These are phyloP conservation scores for Tricholomella constricta DNA, from an alignment of 768 basidiomycete species.

Conservation along the genomic window DNA sequence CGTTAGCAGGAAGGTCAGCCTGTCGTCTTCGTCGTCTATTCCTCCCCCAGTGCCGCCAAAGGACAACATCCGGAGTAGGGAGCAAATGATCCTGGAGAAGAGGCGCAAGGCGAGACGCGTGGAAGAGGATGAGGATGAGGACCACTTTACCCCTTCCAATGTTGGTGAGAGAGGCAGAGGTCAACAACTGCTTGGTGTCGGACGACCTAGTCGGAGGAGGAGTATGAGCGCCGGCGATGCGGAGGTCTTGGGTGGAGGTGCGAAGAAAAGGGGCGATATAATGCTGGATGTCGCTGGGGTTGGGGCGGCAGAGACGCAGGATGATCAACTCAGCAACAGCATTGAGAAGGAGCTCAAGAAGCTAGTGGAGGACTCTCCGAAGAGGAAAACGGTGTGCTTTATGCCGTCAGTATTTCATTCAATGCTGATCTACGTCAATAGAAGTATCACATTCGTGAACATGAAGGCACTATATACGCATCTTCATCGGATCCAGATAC, in stretches of 20 bases:
- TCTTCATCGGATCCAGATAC: constrained; percentile 73
- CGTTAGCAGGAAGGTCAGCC: constrained; percentile 43
- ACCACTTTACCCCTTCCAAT: constrained; percentile 26
- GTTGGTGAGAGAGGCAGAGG: constrained; percentile 1
- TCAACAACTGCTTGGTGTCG: constrained; percentile 36
- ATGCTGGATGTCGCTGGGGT: constrained; percentile 40
- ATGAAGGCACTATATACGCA: constrained; percentile 76
- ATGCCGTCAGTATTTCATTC: constrained; percentile 7
- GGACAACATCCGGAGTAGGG: constrained; percentile 65
- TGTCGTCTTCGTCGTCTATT: constrained; percentile 39
- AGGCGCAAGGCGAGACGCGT: constrained; percentile 60
- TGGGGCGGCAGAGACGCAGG: constrained; percentile 31
- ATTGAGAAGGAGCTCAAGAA: constrained; percentile 76
- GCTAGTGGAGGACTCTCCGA: constrained; percentile 46
- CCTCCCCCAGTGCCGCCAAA: constrained; percentile 60
- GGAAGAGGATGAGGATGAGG: constrained; percentile 48
- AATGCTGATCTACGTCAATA: constrained; percentile 32
- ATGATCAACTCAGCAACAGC: constrained; percentile 63
- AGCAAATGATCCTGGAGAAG: constrained; percentile 72
- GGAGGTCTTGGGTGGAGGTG: constrained; percentile 41
- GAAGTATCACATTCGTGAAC: constrained; percentile 84
- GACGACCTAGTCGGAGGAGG: constrained; percentile 60
- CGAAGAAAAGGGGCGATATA: constrained; percentile 36
- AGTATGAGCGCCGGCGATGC: constrained; percentile 83
- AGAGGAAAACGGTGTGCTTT: constrained; percentile 44